Conservation (phyloP, 495 filamentous ascomycete genomes). For the Letharia lupina region DNA sequence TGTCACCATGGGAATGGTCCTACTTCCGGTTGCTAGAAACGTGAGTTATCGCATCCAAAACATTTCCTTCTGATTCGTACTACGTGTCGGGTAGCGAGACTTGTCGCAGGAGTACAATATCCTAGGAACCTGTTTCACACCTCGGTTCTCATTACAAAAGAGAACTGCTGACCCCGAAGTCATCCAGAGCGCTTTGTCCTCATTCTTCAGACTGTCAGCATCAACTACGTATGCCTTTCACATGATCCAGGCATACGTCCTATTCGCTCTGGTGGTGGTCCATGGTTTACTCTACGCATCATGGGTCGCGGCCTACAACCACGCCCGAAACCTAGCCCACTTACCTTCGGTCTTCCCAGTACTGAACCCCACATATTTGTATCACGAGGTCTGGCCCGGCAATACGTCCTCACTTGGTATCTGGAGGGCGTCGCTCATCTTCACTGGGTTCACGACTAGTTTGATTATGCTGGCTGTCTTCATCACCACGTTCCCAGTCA, state of each 20-base stretch:
- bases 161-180: neutral
- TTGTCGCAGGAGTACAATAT: neutral
- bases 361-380: conserved; percentile 30
- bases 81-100: neutral
- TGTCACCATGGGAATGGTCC: conserved; percentile 32
- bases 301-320: conserved; percentile 25
- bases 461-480: conserved; percentile 26
- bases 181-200: conserved; percentile 26
- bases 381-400: conserved; percentile 30
- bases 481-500: conserved; percentile 26
- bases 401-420: conserved; percentile 26
- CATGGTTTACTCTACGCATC: conserved; percentile 28
- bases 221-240: conserved; percentile 29
- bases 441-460: conserved; percentile 24
- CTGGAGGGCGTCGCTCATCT: conserved; percentile 32
- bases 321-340: conserved; percentile 8
- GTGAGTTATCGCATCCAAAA: neutral
- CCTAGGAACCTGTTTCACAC: neutral
- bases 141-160: neutral
- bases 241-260: conserved; percentile 29
- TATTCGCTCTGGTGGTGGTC: conserved; percentile 27
- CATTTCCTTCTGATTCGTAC: neutral
- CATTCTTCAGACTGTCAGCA: conserved; percentile 29
- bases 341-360: conserved; percentile 23
- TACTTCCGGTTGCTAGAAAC: conserved; percentile 29